These are phyloP conservation scores for Eugenia klotzschiana DNA, from an alignment of 441 rosid genomes.

Conservation along the genomic window DNA sequence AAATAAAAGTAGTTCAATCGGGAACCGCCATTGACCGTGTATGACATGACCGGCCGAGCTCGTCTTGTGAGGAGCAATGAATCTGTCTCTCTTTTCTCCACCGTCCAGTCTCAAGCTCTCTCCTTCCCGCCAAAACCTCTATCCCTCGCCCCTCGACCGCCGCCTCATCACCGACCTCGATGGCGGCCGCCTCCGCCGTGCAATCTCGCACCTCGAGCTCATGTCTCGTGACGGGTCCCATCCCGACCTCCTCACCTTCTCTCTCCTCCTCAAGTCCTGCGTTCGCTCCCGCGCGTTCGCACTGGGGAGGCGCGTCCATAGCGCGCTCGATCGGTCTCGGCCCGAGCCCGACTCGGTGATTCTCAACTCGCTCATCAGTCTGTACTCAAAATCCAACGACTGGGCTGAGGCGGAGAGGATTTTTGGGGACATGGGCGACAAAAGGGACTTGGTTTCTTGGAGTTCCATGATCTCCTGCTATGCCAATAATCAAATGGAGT, in stretches of 20 bases:
- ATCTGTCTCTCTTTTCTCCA: not conserved
- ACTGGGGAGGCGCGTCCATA: no score
- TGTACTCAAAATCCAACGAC: not conserved
- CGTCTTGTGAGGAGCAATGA: not conserved
- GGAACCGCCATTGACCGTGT: no score
- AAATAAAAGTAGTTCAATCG: no score
- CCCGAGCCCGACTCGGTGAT: not conserved
- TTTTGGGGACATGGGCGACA: not conserved
- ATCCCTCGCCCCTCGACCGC: not conserved
- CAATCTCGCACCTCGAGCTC: not conserved
- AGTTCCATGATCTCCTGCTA: not conserved
- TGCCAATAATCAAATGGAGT: not conserved
- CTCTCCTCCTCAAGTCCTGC: not conserved
- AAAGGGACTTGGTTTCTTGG: not conserved
- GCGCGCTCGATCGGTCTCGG: not conserved
- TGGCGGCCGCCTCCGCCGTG: not conserved
- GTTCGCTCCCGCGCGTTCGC: not conserved
- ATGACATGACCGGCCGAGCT: not conserved
- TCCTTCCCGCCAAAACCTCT: not conserved
- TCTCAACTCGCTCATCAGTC: not conserved
- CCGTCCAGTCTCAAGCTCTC: not conserved
- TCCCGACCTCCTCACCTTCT: not conserved
- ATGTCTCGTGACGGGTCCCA: not conserved
- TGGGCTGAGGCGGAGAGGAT: not conserved
- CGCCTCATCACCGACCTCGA: not conserved